Conservation (phyloP, 2,329 filamentous ascomycete species). For the Dothideomycetidae sp. region DNA sequence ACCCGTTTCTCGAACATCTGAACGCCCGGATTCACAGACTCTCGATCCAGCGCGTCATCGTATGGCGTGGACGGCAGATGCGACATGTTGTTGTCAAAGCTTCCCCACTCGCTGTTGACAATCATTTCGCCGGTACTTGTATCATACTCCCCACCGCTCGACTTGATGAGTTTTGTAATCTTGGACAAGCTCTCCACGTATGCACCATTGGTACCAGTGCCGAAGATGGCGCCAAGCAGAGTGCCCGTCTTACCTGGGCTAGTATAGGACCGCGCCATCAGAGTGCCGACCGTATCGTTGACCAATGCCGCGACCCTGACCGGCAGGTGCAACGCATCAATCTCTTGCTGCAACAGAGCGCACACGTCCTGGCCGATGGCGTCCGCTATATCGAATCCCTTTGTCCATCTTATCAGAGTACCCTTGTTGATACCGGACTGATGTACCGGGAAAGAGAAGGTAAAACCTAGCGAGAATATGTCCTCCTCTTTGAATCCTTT, state of each 20-base stretch:
- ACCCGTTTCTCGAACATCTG: slow-evolving; percentile 99
- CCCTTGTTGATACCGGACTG: slow-evolving; percentile 94
- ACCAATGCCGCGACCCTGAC: slow-evolving; percentile 92
- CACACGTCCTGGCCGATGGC: slow-evolving; percentile 91
- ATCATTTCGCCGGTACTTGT: slow-evolving; percentile 83
- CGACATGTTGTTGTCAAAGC: slow-evolving; percentile 86
- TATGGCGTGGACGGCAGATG: slow-evolving; percentile 77
- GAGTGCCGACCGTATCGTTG: slow-evolving; percentile 92
- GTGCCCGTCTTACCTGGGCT: slow-evolving; percentile 76
- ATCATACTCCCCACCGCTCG: slow-evolving; percentile 45
- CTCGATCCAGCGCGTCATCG: slow-evolving; percentile 62
- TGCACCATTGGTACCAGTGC: slow-evolving; percentile 91
- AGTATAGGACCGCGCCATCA: slow-evolving; percentile 95
- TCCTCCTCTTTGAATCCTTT: slow-evolving; percentile 54
- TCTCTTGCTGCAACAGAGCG: slow-evolving; percentile 72
- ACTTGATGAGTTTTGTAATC: slow-evolving; percentile 61
- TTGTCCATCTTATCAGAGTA: slow-evolving; percentile 90
- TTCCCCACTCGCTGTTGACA: slow-evolving; percentile 96
- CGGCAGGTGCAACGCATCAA: slow-evolving; percentile 72
- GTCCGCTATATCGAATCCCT: slow-evolving; percentile 95
- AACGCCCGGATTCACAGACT: slow-evolving; percentile 78
- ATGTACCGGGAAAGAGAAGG: slow-evolving; percentile 92
- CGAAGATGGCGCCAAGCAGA: slow-evolving; percentile 90
- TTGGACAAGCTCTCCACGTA: slow-evolving; percentile 86
- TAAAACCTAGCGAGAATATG: slow-evolving; percentile 92